Conservation (phyloP, 2,329 filamentous ascomycete species). For the Xylariaceae sp. region DNA sequence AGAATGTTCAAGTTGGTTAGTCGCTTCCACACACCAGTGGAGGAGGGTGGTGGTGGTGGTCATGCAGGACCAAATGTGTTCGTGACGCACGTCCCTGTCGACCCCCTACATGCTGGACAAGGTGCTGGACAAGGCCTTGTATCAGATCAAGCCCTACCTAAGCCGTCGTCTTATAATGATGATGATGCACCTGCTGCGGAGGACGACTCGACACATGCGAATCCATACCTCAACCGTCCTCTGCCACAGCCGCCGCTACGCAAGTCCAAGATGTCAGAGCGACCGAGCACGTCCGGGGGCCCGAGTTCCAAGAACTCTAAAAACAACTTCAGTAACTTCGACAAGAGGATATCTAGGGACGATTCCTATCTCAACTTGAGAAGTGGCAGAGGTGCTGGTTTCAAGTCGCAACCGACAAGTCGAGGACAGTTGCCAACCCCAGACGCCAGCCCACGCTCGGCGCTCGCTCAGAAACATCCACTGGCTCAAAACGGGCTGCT, state of each 20-base stretch:
- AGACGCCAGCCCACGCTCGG: conserved; percentile 34
- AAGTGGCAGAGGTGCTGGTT: conserved; percentile 28
- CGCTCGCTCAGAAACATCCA: conserved; percentile 23
- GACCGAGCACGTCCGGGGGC: conserved; percentile 40
- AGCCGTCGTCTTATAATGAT: conserved; percentile 21
- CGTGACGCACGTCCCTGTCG: conserved; percentile 25
- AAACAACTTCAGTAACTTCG: conserved; percentile 25
- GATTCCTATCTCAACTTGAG: conserved; percentile 33
- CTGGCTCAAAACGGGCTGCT: conserved; percentile 33
- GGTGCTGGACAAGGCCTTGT: conserved; percentile 23
- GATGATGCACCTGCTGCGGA: conserved; percentile 13
- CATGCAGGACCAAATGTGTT: conserved; percentile 22
- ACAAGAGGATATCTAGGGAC: conserved; percentile 43
- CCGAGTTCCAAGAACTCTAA: conserved; percentile 25
- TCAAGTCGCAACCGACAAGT: conserved; percentile 36
- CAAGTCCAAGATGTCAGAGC: conserved; percentile 27
- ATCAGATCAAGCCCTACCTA: conserved; percentile 26
- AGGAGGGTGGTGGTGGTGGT: conserved; percentile 9
- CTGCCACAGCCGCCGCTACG: conserved; percentile 17
- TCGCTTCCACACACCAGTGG: conserved; percentile 19
- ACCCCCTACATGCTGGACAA: conserved; percentile 21
- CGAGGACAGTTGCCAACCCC: conserved; percentile 40
- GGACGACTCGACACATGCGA: conserved; percentile 13
- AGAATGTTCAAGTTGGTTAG: conserved; percentile 21
- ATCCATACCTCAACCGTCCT: conserved; percentile 21